Percentiles rank a stretch among this genome's conserved stretches.
Conservation (phyloP, 2,329 filamentous ascomycete species). For the Aspergillus sp. region DNA sequence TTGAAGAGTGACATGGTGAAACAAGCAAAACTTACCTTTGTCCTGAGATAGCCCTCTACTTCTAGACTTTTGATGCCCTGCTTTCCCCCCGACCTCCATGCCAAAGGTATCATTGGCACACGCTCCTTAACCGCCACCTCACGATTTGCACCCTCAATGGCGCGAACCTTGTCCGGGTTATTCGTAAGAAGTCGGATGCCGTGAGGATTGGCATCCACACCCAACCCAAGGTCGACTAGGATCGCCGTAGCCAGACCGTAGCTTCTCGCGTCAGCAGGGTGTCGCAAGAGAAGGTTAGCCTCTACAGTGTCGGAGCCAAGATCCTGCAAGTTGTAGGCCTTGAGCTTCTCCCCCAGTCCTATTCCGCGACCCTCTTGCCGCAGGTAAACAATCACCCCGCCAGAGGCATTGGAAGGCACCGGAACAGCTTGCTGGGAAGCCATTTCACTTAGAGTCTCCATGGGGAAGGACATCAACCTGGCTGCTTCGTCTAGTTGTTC, state of each 20-base stretch:
- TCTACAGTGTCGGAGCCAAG: slow-evolving; percentile 97
- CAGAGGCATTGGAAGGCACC: slow-evolving; percentile 56
- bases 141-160: slow-evolving; percentile 85
- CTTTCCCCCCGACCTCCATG: slow-evolving; percentile 78
- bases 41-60: slow-evolving; percentile 90
- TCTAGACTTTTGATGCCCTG: slow-evolving; percentile 83
- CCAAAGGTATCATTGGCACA: slow-evolving; percentile 92
- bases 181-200: slow-evolving; percentile 83
- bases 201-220: slow-evolving; percentile 60
- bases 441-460: slow-evolving; percentile 34
- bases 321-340: slow-evolving; percentile 97
- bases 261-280: slow-evolving; percentile 90
- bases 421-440: slow-evolving; percentile 29
- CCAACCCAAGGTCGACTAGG: slow-evolving; percentile 77
- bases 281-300: slow-evolving; percentile 84
- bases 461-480: slow-evolving; percentile 78
- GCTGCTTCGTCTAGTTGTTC: slow-evolving; percentile 97
- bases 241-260: slow-evolving; percentile 98
- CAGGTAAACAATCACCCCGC: slow-evolving; percentile 92
- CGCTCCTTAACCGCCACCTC: slow-evolving; percentile 86
- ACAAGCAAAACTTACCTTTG: slow-evolving; percentile 67
- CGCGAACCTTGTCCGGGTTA: slow-evolving; percentile 94
- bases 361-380: slow-evolving; percentile 96
- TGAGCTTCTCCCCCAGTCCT: slow-evolving; percentile 90
- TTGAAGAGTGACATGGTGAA: not conserved